Conservation (phyloP, 345 rosid species). For the Acer negundo region DNA sequence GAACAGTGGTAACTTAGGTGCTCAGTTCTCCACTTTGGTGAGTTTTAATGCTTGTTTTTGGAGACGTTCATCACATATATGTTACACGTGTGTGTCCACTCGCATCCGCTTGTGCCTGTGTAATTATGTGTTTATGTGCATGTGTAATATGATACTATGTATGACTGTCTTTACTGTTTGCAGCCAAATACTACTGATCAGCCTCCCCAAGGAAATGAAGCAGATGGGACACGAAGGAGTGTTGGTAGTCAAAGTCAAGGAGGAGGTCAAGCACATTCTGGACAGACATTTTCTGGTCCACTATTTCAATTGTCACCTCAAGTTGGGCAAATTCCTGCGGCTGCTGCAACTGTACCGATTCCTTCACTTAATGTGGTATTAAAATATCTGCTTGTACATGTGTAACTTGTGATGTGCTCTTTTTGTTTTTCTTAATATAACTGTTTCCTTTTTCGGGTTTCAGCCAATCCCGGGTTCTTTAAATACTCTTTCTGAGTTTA, state of each 20-base stretch:
- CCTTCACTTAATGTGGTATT: conserved; percentile 70
- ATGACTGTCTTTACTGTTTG: background rate
- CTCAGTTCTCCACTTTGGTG: conserved; percentile 55
- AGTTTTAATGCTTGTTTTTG: conserved; percentile 20
- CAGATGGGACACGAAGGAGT: conserved; percentile 39
- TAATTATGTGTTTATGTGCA: background rate
- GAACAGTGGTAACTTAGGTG: conserved; percentile 40
- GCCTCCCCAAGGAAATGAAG: conserved; percentile 52
- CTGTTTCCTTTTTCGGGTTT: conserved; percentile 19
- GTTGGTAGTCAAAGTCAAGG: conserved; percentile 48
- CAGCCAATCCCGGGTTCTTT: conserved; percentile 93
- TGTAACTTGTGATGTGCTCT: background rate
- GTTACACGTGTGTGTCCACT: background rate
- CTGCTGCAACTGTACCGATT: conserved; percentile 54
- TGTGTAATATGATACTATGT: background rate
- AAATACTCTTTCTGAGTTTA: conserved; percentile 72
- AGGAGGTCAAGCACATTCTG: conserved; percentile 51
- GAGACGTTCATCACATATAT: background rate
- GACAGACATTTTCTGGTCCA: conserved; percentile 53
- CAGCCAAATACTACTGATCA: conserved; percentile 56
- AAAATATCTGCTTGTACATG: conserved; percentile 1
- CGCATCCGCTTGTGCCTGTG: background rate
- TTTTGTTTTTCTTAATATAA: conserved; percentile 1
- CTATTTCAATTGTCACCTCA: conserved; percentile 58
- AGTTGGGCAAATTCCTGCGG: conserved; percentile 64